phyloP scores from a whole-genome alignment of 805 yeast genomes.

The Saturnispora galanensis region DNA sequence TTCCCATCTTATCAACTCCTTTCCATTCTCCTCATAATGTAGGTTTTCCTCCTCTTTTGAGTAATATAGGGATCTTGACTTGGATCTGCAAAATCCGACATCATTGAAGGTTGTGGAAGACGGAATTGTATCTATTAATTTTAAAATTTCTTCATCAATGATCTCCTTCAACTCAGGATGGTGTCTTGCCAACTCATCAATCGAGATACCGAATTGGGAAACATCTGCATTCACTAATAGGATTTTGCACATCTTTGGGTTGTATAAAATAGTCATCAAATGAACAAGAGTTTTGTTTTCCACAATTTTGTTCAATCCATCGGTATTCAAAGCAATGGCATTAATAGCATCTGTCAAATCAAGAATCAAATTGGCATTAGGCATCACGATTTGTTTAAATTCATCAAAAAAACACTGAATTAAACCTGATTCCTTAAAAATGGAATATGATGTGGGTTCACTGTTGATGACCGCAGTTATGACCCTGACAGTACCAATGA shows the following conservation, averaged over 20 bases:
- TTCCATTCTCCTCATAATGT: conserved; percentile 32
- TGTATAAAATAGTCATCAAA: conserved; percentile 43
- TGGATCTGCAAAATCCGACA: conserved; percentile 36
- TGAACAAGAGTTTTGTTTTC: conserved; percentile 28
- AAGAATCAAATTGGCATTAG: conserved; percentile 45
- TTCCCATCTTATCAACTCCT: conserved; percentile 45
- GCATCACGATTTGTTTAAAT: conserved; percentile 46
- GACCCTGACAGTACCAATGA: conserved; percentile 52
- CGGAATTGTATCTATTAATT: conserved; percentile 38
- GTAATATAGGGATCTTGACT: conserved; percentile 30
- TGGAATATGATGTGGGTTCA: conserved; percentile 82
- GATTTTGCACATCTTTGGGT: conserved; percentile 41
- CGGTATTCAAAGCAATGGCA: conserved; percentile 69
- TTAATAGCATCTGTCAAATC: conserved; percentile 69
- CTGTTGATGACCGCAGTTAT: conserved; percentile 68
- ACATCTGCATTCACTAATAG: conserved; percentile 45
- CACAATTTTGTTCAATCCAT: conserved; percentile 54
- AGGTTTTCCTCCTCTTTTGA: conserved; percentile 32
- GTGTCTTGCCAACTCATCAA: conserved; percentile 79
- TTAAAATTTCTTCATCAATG: conserved; percentile 40
- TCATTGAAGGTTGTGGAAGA: conserved; percentile 29
- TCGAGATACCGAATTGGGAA: conserved; percentile 48
- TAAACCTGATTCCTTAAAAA: conserved; percentile 68
- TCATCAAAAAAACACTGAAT: conserved; percentile 55
- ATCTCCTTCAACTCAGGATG: conserved; percentile 61